These are phyloP conservation scores for Penicillium concentricum DNA, from an alignment of 2,329 filamentous ascomycete genomes.

Conservation along the genomic window DNA sequence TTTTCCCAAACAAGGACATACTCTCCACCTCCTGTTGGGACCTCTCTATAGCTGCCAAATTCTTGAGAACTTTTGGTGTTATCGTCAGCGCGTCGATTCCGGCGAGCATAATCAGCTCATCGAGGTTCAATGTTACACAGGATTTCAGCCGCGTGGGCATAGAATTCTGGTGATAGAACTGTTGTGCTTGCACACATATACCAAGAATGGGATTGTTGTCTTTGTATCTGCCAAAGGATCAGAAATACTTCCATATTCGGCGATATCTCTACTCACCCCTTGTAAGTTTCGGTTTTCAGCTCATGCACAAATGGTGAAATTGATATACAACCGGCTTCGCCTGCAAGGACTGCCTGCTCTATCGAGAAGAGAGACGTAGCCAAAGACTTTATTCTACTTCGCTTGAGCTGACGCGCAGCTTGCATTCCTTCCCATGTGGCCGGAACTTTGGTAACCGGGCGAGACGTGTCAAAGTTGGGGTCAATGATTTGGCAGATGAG, in stretches of 20 bases:
- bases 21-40: background rate
- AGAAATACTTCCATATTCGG: background rate
- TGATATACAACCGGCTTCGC: slow-evolving; percentile 55
- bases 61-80: background rate
- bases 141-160: background rate
- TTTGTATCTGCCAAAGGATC: background rate
- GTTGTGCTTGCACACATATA: background rate
- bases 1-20: background rate
- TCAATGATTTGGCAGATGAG: background rate
- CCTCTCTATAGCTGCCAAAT: background rate
- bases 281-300: slow-evolving; percentile 12
- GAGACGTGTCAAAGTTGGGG: background rate
- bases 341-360: slow-evolving; percentile 57
- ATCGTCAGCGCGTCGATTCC: background rate
- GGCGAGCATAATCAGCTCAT: background rate
- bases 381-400: background rate
- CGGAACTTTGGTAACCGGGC: background rate
- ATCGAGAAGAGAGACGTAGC: slow-evolving; percentile 55
- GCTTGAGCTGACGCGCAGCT: background rate
- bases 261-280: background rate
- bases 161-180: background rate
- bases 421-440: background rate
- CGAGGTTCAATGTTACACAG: background rate
- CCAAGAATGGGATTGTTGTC: background rate
- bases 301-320: slow-evolving; percentile 63